Percentiles rank a stretch among this genome's conserved stretches.
phyloP scores from a whole-genome alignment of 441 rosid genomes.

The Corymbia citriodora region DNA sequence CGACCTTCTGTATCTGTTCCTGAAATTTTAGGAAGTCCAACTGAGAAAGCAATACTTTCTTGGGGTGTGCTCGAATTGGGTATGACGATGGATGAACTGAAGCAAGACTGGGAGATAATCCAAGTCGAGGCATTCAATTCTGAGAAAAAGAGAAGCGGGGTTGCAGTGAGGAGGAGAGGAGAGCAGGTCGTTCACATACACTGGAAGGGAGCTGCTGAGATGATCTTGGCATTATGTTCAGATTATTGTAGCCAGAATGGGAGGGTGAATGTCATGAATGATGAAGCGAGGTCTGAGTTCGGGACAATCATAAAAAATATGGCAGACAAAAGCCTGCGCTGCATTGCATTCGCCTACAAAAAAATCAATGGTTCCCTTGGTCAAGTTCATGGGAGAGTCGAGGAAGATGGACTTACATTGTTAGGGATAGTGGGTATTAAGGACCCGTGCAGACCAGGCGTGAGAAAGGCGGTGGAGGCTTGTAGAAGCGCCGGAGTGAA shows the following conservation, averaged over 20 bases:
- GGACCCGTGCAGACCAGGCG: neutral
- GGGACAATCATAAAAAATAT: slow-evolving; percentile 21
- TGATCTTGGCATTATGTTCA: slow-evolving; percentile 39
- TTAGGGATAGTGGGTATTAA: neutral
- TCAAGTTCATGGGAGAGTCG: neutral
- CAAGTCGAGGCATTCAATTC: slow-evolving; percentile 6
- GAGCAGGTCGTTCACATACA: slow-evolving; percentile 19
- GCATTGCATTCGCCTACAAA: slow-evolving; percentile 39
- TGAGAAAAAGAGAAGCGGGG: slow-evolving; percentile 20
- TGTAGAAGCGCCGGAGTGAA: neutral
- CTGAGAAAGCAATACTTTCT: neutral
- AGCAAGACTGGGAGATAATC: neutral
- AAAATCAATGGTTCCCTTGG: neutral
- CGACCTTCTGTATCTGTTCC: neutral
- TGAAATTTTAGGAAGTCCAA: slow-evolving; percentile 1
- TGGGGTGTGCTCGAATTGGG: neutral
- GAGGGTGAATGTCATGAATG: neutral
- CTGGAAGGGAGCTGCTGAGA: slow-evolving; percentile 60
- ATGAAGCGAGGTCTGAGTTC: slow-evolving; percentile 12
- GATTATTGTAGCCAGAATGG: slow-evolving; percentile 16
- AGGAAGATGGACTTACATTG: neutral
- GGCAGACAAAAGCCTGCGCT: slow-evolving; percentile 45
- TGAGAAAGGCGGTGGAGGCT: neutral
- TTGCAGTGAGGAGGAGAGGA: slow-evolving; percentile 17
- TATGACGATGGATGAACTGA: neutral